Evolutionary conservation across 2,329 filamentous ascomycete genomes (phyloP).

Genomic region (Coniosporium tulheliwenetii): DNA sequence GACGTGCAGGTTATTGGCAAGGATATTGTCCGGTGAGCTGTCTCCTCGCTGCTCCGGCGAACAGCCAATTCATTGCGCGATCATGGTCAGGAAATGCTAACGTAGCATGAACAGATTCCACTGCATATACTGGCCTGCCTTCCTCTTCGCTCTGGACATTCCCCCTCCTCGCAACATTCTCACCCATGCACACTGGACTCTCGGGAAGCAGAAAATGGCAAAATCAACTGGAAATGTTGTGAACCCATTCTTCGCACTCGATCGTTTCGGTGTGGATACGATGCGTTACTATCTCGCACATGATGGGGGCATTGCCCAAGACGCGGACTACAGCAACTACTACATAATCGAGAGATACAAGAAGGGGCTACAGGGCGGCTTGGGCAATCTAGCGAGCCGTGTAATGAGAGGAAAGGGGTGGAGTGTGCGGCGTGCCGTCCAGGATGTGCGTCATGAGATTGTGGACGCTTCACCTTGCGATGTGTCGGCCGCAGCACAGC

Average conservation of each 20-base stretch:
- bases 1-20: constrained; percentile 90
- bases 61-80: constrained; percentile 2
- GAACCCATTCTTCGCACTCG: constrained; percentile 80
- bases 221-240: constrained; percentile 93
- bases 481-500: constrained; percentile 13
- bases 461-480: constrained; percentile 9
- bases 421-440: constrained; percentile 27
- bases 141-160: constrained; percentile 76
- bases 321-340: constrained; percentile 73
- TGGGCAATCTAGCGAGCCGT: constrained; percentile 69
- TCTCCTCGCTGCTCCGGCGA: constrained; percentile 1
- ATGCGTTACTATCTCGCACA: constrained; percentile 81
- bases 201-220: constrained; percentile 86
- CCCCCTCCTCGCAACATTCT: constrained; percentile 66
- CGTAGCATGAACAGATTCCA: constrained; percentile 47
- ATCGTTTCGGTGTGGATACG: constrained; percentile 73
- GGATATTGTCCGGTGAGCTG: constrained; percentile 60
- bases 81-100: background rate
- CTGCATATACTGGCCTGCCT: constrained; percentile 94
- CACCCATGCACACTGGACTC: constrained; percentile 89
- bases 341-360: constrained; percentile 63
- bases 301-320: constrained; percentile 60
- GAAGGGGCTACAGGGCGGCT: constrained; percentile 57
- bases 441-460: constrained; percentile 8
- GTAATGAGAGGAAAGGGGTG: constrained; percentile 54